Conservation (phyloP, 2,329 filamentous ascomycete genomes). For the Pochonia chlamydosporia region DNA sequence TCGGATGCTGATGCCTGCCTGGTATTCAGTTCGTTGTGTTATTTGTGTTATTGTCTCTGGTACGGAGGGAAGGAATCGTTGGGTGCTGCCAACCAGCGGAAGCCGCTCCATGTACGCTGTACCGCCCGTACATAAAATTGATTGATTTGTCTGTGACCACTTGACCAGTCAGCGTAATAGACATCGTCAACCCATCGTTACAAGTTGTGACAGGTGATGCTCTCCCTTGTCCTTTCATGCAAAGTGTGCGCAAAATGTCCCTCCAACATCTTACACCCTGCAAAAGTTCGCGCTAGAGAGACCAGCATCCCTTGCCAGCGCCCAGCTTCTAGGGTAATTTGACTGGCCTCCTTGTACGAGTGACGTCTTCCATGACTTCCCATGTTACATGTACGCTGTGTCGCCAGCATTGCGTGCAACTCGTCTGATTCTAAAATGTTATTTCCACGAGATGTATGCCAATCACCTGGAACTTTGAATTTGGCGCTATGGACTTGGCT, state of each 20-base stretch:
- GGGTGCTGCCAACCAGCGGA: too few species aligned
- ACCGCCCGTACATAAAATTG: background rate
- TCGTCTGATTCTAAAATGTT: background rate
- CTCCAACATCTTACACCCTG: conserved; percentile 5
- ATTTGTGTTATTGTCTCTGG: background rate
- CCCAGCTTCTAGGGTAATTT: conserved; percentile 4
- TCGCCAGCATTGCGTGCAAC: background rate
- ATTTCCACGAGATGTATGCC: background rate
- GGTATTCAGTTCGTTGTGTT: too few species aligned
- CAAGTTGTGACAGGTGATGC: background rate
- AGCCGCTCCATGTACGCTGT: background rate
- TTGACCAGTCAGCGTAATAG: background rate
- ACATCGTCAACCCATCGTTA: background rate
- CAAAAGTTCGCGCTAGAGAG: conserved; percentile 10
- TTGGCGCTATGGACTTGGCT: background rate
- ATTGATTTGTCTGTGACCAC: background rate
- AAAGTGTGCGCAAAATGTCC: background rate
- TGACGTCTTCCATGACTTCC: conserved; percentile 5
- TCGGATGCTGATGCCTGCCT: too few species aligned
- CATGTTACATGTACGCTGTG: background rate
- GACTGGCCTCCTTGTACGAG: conserved; percentile 1
- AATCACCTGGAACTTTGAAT: background rate
- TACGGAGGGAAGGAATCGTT: too few species aligned
- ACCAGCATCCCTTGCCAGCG: conserved; percentile 3
- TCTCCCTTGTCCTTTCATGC: conserved; percentile 3